Evolutionary conservation across 352 stramenopile genomes (phyloP).

Genomic region (Phytopythium mirpurense): DNA sequence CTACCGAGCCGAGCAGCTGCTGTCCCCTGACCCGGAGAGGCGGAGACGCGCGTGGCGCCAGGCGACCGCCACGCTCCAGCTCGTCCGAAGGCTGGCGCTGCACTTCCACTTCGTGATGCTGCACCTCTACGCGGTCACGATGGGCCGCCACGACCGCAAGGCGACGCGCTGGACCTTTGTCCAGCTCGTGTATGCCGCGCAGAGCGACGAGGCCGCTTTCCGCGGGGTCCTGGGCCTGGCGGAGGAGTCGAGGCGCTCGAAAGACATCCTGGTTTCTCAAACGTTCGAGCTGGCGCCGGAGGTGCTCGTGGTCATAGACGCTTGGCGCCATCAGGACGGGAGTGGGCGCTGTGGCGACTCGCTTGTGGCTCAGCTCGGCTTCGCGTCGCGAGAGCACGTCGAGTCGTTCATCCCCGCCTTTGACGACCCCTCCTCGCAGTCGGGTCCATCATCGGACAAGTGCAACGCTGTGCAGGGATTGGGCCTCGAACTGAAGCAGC

Average conservation of each 20-base stretch:
- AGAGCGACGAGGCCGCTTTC: conserved; percentile 11
- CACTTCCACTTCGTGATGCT: conserved; percentile 45
- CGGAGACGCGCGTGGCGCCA: conserved; percentile 21
- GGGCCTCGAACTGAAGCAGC: conserved; percentile 12
- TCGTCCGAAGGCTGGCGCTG: conserved; percentile 16
- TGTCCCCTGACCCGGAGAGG: conserved; percentile 5
- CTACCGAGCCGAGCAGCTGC: conserved; percentile 17
- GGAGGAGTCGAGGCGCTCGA: conserved; percentile 3
- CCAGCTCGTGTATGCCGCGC: conserved; percentile 11
- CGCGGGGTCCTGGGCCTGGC: conserved; percentile 10
- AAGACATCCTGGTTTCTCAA: conserved; percentile 29
- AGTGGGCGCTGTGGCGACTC: conserved; percentile 9
- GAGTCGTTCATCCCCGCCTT: conserved; percentile 19
- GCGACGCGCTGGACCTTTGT: conserved; percentile 5
- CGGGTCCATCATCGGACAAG: conserved; percentile 6
- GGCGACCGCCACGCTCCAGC: conserved; percentile 17
- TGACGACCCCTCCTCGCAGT: conserved; percentile 4
- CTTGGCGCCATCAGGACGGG: conserved; percentile 22
- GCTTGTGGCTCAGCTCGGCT: conserved; percentile 11
- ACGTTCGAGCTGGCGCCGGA: conserved; percentile 39
- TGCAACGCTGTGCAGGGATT: conserved; percentile 25
- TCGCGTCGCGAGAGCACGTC: conserved; percentile 15
- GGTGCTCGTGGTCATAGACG: conserved; percentile 33
- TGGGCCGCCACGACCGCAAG: conserved; percentile 18
- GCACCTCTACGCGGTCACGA: conserved; percentile 37